These are phyloP conservation scores for Penicillium sp. DNA, from an alignment of 2,329 filamentous ascomycete species.

Conservation along the genomic window DNA sequence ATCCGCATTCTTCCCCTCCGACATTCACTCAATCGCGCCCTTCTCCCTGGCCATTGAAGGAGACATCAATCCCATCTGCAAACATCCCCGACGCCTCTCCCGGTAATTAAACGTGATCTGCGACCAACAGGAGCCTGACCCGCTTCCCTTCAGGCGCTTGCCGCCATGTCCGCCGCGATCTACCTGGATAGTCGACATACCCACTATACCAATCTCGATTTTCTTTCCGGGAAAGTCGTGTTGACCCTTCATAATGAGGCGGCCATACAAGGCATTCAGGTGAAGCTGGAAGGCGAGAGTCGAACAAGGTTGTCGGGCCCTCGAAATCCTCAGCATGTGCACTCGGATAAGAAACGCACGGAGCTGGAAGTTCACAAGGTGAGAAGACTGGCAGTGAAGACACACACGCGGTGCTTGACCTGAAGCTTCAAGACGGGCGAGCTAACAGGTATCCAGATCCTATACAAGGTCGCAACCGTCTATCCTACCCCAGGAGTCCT, in stretches of 20 bases:
- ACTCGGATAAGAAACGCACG: constrained; percentile 45
- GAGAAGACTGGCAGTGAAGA: constrained; percentile 6
- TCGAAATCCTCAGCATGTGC: constrained; percentile 37
- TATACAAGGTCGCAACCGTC: constrained; percentile 45
- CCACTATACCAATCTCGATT: constrained; percentile 47
- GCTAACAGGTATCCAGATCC: constrained; percentile 29
- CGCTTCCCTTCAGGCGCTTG: constrained; percentile 14
- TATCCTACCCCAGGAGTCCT: constrained; percentile 43
- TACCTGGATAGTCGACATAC: constrained; percentile 40
- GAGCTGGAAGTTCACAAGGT: constrained; percentile 48
- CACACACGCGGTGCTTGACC: not conserved
- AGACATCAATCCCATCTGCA: not conserved
- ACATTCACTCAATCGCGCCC: not conserved
- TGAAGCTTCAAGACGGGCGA: too few relatives aligned
- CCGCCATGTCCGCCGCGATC: constrained; percentile 44
- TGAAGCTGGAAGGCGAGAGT: constrained; percentile 48
- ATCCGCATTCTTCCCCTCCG: constrained; percentile 12
- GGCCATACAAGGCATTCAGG: constrained; percentile 42
- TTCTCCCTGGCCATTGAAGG: not conserved
- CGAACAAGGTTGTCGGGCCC: constrained; percentile 41
- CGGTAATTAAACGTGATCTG: not conserved
- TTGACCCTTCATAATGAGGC: constrained; percentile 40
- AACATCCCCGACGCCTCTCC: not conserved
- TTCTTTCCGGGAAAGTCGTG: constrained; percentile 43
- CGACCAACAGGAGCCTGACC: constrained; percentile 1